Percentiles rank a stretch among this genome's conserved stretches.
Conservation (phyloP, 83 land plant species). For the Picea abies region DNA sequence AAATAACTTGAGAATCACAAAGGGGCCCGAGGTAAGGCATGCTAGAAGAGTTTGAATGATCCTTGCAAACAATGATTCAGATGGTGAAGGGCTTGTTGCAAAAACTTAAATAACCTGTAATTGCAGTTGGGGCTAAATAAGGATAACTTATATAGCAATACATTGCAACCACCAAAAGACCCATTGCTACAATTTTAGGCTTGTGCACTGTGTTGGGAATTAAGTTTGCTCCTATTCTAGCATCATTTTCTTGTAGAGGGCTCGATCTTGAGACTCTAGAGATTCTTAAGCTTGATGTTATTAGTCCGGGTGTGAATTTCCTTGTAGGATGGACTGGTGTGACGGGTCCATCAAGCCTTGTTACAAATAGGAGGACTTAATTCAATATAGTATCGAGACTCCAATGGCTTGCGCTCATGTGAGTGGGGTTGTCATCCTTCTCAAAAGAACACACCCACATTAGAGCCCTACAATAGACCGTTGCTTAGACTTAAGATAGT, state of each 20-base stretch:
- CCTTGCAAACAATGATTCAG: conserved; percentile 13
- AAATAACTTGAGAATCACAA: conserved; percentile 8
- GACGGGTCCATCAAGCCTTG: conserved; percentile 5
- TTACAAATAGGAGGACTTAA: conserved; percentile 3
- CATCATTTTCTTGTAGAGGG: conserved; percentile 28
- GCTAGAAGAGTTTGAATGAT: conserved; percentile 26
- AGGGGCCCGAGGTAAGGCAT: conserved; percentile 2
- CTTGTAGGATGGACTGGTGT: conserved; percentile 24
- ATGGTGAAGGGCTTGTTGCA: conserved; percentile 21
- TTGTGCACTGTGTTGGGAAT: conserved; percentile 9
- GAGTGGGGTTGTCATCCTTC: conserved; percentile 21
- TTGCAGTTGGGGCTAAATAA: conserved; percentile 13
- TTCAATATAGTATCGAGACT: conserved; percentile 34
- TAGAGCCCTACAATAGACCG: too few species aligned
- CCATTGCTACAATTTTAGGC: conserved; percentile 12
- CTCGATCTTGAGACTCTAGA: conserved; percentile 20
- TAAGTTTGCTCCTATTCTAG: conserved; percentile 23
- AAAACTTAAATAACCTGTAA: neutral
- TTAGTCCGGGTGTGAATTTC: conserved; percentile 24
- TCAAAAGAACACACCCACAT: conserved; percentile 19
- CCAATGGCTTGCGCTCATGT: conserved; percentile 31
- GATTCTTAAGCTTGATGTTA: conserved; percentile 26
- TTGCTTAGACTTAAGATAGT: too few species aligned
- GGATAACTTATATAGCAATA: conserved; percentile 8
- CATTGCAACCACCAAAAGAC: conserved; percentile 12